Percentiles rank a stretch among this genome's conserved stretches.
Evolutionary conservation across 192 early-diverging fungal species (phyloP).

Genomic region (Coemansia sp.): DNA sequence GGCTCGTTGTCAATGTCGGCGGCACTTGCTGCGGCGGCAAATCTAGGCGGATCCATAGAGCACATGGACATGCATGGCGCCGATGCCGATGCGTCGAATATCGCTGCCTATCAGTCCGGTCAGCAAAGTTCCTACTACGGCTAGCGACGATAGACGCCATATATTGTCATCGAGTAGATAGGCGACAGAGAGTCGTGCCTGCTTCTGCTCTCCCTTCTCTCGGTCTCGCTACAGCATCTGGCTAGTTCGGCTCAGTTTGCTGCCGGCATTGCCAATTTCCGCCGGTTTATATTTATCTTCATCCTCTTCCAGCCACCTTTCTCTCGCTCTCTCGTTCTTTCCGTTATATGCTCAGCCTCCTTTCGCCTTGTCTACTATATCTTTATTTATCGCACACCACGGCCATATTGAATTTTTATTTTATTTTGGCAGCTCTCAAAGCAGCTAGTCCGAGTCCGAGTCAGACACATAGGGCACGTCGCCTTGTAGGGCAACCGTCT

Average conservation of each 20-base stretch:
- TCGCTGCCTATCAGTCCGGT: slow-evolving; percentile 50
- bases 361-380: not conserved
- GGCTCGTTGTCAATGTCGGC: slow-evolving; percentile 11
- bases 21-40: slow-evolving; percentile 20
- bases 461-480: slow-evolving; percentile 50
- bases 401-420: too few species aligned
- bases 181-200: not conserved
- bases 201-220: not conserved
- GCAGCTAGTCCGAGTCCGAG: slow-evolving; percentile 36
- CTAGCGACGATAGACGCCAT: slow-evolving; percentile 9
- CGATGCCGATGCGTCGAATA: slow-evolving; percentile 23
- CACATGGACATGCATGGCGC: slow-evolving; percentile 24
- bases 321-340: not conserved
- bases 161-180: slow-evolving; percentile 3
- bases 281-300: not conserved
- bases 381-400: too few species aligned
- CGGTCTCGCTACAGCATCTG: not conserved
- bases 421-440: too few species aligned
- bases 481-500: slow-evolving; percentile 28
- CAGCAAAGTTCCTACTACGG: slow-evolving; percentile 50
- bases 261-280: not conserved
- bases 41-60: slow-evolving; percentile 19
- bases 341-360: too few species aligned
- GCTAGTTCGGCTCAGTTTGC: not conserved
- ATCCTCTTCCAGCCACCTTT: not conserved